These are phyloP conservation scores for Trichodelitschia bisporula DNA, from an alignment of 495 filamentous ascomycete genomes.

Conservation along the genomic window DNA sequence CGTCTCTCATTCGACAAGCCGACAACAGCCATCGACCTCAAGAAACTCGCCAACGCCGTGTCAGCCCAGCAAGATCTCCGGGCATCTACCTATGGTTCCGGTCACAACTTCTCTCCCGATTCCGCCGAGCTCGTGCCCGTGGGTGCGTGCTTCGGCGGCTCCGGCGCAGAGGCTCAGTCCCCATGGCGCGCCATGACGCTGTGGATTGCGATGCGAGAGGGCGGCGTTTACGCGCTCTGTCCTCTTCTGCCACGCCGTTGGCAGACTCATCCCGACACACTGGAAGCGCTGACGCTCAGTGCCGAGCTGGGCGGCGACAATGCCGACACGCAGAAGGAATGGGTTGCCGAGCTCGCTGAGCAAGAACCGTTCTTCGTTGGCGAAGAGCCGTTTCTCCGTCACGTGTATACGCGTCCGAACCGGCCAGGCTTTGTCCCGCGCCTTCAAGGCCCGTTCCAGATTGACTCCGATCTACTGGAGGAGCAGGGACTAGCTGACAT, in stretches of 20 bases:
- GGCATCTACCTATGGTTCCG: conserved; percentile 40
- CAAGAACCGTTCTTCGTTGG: conserved; percentile 36
- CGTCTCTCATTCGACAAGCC: conserved; percentile 65
- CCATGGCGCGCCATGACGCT: conserved; percentile 81
- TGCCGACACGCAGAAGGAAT: conserved; percentile 32
- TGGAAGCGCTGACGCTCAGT: conserved; percentile 52
- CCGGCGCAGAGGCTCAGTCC: conserved; percentile 34
- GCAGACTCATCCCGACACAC: conserved; percentile 41
- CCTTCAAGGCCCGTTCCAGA: conserved; percentile 64
- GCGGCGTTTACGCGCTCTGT: conserved; percentile 77
- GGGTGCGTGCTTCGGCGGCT: conserved; percentile 57
- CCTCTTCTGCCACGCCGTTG: conserved; percentile 63
- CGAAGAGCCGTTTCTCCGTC: conserved; percentile 16
- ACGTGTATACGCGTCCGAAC: conserved; percentile 43
- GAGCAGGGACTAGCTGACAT: conserved; percentile 7
- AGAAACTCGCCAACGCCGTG: conserved; percentile 55
- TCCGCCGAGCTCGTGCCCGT: conserved; percentile 69
- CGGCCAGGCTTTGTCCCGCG: conserved; percentile 49
- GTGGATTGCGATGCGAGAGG: conserved; percentile 72
- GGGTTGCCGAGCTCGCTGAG: conserved; percentile 59
- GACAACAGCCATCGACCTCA: conserved; percentile 56
- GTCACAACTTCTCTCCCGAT: conserved; percentile 65
- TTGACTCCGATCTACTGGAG: conserved; percentile 46
- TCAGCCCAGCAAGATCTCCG: conserved; percentile 52
- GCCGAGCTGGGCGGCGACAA: conserved; percentile 6